Conservation (phyloP, 2,329 filamentous ascomycete genomes). For the Pleurostoma richardsiae region DNA sequence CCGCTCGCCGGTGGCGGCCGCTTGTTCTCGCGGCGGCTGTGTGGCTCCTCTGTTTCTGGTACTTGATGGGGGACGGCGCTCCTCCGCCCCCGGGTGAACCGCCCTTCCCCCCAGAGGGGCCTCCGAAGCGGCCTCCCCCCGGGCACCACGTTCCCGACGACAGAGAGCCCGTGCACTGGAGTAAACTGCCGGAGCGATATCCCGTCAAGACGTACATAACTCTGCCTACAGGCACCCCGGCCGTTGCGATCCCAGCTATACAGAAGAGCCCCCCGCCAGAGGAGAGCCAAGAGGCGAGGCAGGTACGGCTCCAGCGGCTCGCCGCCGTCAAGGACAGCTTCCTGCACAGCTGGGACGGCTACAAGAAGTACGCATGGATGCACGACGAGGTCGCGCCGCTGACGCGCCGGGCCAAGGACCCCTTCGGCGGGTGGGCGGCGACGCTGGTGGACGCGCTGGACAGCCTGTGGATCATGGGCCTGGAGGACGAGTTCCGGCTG, state of each 20-base stretch:
- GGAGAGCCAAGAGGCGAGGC: conserved; percentile 26
- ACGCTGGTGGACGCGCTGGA: conserved; percentile 65
- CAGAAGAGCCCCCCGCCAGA: conserved; percentile 50
- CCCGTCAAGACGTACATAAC: conserved; percentile 21
- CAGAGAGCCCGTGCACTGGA: conserved; percentile 15
- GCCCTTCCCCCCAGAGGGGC: background rate
- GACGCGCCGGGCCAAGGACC: conserved; percentile 43
- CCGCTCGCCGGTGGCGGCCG: conserved; percentile 8
- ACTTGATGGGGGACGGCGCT: conserved; percentile 3
- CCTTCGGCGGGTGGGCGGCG: conserved; percentile 63
- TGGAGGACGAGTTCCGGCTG: conserved; percentile 60
- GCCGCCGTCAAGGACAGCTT: conserved; percentile 46
- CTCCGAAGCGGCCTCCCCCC: background rate
- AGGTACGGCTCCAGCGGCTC: conserved; percentile 29
- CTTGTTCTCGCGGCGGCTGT: conserved; percentile 5
- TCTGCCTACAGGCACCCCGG: conserved; percentile 29
- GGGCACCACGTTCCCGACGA: background rate
- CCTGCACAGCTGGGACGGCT: conserved; percentile 52
- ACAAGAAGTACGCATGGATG: conserved; percentile 59
- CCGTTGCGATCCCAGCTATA: conserved; percentile 55
- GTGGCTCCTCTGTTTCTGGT: conserved; percentile 8
- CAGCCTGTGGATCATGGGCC: conserved; percentile 68
- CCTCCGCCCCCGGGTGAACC: background rate
- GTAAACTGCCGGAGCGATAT: conserved; percentile 26
- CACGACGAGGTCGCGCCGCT: conserved; percentile 59